Evolutionary conservation across 306 rosid genomes (phyloP).

Genomic region (Astragalus membranaceus): DNA sequence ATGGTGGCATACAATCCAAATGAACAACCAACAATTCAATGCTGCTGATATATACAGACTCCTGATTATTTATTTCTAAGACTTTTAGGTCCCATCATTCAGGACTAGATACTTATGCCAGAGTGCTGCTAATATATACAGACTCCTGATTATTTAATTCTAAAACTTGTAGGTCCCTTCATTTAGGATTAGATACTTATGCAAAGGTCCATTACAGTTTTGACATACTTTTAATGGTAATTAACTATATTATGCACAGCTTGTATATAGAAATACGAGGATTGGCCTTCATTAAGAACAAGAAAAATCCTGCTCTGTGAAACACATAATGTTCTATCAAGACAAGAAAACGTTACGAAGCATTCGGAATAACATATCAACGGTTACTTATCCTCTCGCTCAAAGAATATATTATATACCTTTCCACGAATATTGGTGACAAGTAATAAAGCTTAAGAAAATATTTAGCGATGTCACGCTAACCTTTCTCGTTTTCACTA

Average conservation of each 20-base stretch:
- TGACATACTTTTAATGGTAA: background rate
- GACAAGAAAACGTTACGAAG: background rate
- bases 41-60: background rate
- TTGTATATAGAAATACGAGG: background rate
- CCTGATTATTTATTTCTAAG: background rate
- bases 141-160: background rate
- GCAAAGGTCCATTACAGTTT: background rate
- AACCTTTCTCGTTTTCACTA: background rate
- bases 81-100: background rate
- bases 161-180: background rate
- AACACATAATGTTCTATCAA: background rate
- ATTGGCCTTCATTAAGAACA: background rate
- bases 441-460: background rate
- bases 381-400: background rate
- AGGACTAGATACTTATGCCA: background rate
- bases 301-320: background rate
- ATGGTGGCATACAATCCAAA: background rate
- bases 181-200: background rate
- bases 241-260: background rate
- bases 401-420: background rate
- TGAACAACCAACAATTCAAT: background rate
- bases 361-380: background rate
- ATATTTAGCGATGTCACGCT: background rate
- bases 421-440: background rate
- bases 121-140: background rate